These are phyloP conservation scores for Candida glucosophila DNA, from an alignment of 1,139 yeast species.

Conservation along the genomic window DNA sequence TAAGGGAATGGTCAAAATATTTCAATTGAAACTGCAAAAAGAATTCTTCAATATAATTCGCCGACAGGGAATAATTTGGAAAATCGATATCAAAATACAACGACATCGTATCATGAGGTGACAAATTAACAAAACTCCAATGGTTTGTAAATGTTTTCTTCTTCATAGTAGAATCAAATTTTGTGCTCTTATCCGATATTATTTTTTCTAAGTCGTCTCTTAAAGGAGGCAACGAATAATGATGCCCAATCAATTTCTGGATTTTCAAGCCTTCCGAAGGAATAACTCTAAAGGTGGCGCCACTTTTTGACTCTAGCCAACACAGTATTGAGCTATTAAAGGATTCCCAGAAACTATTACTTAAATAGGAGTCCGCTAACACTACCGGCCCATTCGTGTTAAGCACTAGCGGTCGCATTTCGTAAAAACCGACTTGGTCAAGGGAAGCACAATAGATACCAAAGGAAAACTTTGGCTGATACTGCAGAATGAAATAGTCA, in stretches of 20 bases:
- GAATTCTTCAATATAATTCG: conserved; percentile 15
- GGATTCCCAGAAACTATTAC: conserved; percentile 1
- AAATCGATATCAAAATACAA: conserved; percentile 26
- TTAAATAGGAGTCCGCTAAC: conserved; percentile 18
- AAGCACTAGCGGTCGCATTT: conserved; percentile 24
- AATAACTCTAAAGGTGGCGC: conserved; percentile 7
- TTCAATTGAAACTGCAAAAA: conserved; percentile 24
- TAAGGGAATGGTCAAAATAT: conserved; percentile 16
- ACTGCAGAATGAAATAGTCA: conserved; percentile 11
- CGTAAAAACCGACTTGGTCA: conserved; percentile 35
- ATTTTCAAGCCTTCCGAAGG: conserved; percentile 26
- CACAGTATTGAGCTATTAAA: no score
- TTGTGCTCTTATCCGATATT: conserved; percentile 25
- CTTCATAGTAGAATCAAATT: conserved; percentile 23
- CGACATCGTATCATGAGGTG: conserved; percentile 16
- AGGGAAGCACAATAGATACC: conserved; percentile 27
- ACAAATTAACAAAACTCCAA: conserved; percentile 22
- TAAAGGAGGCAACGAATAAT: conserved; percentile 6
- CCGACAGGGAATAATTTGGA: conserved; percentile 19
- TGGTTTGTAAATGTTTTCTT: conserved; percentile 27
- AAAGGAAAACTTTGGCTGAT: conserved; percentile 20
- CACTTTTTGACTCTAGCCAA: not conserved
- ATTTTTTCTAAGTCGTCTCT: conserved; percentile 24
- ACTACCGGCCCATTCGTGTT: conserved; percentile 23
- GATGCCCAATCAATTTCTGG: conserved; percentile 16